phyloP scores from a whole-genome alignment of 163 green algal genomes.

The Chlamydomonas reinhardtii region DNA sequence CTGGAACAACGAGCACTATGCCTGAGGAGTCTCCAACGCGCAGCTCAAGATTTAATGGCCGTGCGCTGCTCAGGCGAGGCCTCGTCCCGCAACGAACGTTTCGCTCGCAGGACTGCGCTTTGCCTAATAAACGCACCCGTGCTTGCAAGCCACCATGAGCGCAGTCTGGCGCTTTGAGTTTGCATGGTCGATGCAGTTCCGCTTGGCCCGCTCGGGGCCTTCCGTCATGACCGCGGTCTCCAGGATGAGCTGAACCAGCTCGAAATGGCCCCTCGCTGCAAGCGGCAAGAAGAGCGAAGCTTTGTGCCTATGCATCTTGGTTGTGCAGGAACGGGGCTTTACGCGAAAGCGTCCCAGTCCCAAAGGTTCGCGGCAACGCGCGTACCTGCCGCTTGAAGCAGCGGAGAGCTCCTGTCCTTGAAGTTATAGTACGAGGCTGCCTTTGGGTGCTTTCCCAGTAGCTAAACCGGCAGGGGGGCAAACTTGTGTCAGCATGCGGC shows the following conservation, averaged over 20 bases:
- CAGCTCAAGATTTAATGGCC: too few relatives aligned
- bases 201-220: constrained; percentile 54
- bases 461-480: constrained; percentile 8
- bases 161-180: constrained; percentile 68
- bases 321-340: neutral
- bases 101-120: too few relatives aligned
- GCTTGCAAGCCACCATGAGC: constrained; percentile 68
- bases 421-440: constrained; percentile 59
- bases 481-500: neutral
- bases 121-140: constrained; percentile 52
- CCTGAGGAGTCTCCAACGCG: too few relatives aligned
- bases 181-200: constrained; percentile 65
- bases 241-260: constrained; percentile 68
- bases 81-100: too few relatives aligned
- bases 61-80: neutral
- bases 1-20: too few relatives aligned
- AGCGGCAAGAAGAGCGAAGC: neutral
- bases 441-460: constrained; percentile 51
- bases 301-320: neutral
- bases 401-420: constrained; percentile 54
- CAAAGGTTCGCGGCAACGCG: neutral
- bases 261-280: constrained; percentile 65
- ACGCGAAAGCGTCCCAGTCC: neutral
- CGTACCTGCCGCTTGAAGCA: constrained; percentile 60
- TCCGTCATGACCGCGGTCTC: constrained; percentile 67